Evolutionary conservation across 495 filamentous ascomycete genomes (phyloP).

Genomic region (Jackrogersella multiformis): DNA sequence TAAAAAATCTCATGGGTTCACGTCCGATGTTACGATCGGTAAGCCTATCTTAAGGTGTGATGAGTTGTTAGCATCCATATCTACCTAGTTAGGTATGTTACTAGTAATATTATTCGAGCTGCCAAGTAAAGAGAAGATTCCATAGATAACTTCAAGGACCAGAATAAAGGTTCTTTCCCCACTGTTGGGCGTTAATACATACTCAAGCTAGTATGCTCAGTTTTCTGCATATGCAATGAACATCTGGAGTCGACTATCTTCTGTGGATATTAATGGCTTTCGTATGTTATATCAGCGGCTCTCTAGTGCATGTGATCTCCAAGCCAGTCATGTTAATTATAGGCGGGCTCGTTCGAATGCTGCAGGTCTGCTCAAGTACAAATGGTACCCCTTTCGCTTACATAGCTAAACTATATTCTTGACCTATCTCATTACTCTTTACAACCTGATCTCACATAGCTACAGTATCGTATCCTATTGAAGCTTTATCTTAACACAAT

Average conservation of each 20-base stretch:
- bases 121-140: not conserved
- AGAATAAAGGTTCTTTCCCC: slow-evolving; percentile 9
- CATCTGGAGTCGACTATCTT: not conserved
- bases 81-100: too few relatives aligned
- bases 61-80: not conserved
- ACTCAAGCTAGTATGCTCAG: not conserved
- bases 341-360: not conserved
- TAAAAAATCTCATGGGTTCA: not conserved
- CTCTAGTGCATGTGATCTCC: not conserved
- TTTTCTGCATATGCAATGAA: slow-evolving; percentile 5
- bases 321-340: not conserved
- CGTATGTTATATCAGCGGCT: not conserved
- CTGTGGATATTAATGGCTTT: too few relatives aligned
- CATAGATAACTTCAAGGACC: not conserved
- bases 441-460: slow-evolving; percentile 3
- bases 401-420: not conserved
- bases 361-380: not conserved
- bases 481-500: slow-evolving; percentile 1
- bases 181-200: slow-evolving; percentile 18
- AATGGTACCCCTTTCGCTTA: not conserved
- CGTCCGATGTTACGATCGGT: slow-evolving; percentile 4
- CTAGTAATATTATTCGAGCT: not conserved
- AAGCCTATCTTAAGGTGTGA: slow-evolving; percentile 3
- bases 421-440: not conserved
- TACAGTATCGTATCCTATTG: not conserved